Evolutionary conservation across 2,329 filamentous ascomycete genomes (phyloP).

Genomic region (Trematosphaeria pertusa): DNA sequence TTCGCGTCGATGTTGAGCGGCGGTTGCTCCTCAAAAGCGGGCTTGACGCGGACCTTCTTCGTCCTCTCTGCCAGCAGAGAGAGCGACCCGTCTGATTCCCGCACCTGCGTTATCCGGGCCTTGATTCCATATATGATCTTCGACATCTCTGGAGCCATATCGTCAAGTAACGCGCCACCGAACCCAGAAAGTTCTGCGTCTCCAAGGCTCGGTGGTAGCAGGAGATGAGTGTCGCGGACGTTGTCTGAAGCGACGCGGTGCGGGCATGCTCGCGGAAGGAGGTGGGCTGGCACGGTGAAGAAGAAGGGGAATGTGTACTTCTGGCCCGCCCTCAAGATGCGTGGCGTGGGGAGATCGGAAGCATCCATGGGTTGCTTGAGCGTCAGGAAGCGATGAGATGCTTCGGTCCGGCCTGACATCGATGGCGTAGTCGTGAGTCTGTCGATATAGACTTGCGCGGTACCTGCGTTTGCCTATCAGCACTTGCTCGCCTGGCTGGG

Average conservation of each 20-base stretch:
- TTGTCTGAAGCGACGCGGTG: conserved; percentile 60
- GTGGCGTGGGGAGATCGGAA: conserved; percentile 60
- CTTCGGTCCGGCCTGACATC: conserved; percentile 61
- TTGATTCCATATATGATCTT: conserved; percentile 65
- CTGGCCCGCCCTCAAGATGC: conserved; percentile 61
- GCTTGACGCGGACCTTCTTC: conserved; percentile 66
- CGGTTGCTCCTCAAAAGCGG: conserved; percentile 65
- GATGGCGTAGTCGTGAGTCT: conserved; percentile 59
- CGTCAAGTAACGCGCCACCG: conserved; percentile 62
- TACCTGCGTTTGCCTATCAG: conserved; percentile 49
- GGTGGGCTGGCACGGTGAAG: conserved; percentile 67
- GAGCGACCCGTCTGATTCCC: conserved; percentile 47
- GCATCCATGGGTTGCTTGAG: conserved; percentile 66
- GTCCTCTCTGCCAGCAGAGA: conserved; percentile 58
- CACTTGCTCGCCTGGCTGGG: neutral
- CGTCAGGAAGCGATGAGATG: conserved; percentile 67
- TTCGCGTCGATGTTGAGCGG: conserved; percentile 60
- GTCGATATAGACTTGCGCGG: conserved; percentile 62
- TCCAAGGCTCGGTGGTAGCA: conserved; percentile 68
- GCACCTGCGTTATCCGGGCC: conserved; percentile 52
- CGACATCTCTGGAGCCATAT: conserved; percentile 68
- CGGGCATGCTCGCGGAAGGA: conserved; percentile 66
- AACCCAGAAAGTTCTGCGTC: conserved; percentile 61
- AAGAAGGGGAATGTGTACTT: conserved; percentile 68
- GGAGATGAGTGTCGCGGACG: conserved; percentile 62